These are phyloP conservation scores for Cercospora citrullina DNA, from an alignment of 2,329 filamentous ascomycete genomes.

Conservation along the genomic window DNA sequence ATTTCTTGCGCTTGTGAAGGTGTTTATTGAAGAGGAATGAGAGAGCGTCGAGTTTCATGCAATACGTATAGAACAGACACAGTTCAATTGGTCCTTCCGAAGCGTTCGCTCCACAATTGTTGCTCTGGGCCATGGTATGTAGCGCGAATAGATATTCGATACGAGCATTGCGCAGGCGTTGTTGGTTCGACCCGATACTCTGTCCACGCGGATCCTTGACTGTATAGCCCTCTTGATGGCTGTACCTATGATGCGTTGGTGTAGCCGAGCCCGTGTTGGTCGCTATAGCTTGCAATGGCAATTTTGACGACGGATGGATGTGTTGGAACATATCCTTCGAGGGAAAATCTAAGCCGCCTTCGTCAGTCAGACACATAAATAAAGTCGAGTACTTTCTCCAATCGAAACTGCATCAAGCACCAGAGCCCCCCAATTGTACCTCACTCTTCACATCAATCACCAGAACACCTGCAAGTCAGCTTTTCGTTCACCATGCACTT, in stretches of 20 bases:
- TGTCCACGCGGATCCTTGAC: not conserved
- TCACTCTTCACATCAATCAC: not conserved
- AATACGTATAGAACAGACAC: not conserved
- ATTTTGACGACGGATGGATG: not conserved
- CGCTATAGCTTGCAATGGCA: no score
- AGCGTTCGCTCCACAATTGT: not conserved
- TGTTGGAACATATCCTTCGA: not conserved
- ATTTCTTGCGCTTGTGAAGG: not conserved
- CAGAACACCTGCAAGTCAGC: not conserved
- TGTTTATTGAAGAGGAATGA: not conserved
- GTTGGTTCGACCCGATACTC: not conserved
- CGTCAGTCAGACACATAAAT: not conserved
- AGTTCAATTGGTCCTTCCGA: not conserved
- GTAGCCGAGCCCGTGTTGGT: no score
- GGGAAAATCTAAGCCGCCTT: not conserved
- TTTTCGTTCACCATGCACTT: not conserved
- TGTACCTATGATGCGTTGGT: not conserved
- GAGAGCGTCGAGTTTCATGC: not conserved
- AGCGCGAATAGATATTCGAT: not conserved
- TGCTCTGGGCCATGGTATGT: not conserved
- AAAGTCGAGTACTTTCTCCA: not conserved
- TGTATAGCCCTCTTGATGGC: not conserved
- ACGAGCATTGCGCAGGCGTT: not conserved
- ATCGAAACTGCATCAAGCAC: not conserved
- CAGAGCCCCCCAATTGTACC: not conserved